Evolutionary conservation across 1,284 basidiomycete species (phyloP).

Genomic region (Marasmius oreades): DNA sequence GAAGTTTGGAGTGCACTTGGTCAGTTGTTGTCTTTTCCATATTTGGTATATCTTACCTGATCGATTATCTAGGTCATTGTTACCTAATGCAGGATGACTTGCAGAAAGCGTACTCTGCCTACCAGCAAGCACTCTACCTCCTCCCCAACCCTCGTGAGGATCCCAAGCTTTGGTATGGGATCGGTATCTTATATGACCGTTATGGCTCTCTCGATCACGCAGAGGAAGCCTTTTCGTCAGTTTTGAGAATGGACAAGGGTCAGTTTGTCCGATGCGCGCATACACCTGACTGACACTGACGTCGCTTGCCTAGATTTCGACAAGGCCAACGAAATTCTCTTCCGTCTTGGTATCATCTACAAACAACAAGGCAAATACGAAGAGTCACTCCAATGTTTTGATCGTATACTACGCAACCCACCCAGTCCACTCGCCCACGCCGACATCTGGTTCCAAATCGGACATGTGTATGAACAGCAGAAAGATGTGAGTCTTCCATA

Average conservation of each 20-base stretch:
- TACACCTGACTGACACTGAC: conserved; percentile 9
- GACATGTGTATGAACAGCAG: conserved; percentile 97
- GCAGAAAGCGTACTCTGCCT: conserved; percentile 97
- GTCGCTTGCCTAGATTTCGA: conserved; percentile 81
- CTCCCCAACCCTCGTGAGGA: conserved; percentile 97
- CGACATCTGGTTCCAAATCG: conserved; percentile 99
- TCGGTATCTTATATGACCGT: conserved; percentile 97
- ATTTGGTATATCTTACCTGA: conserved; percentile 15
- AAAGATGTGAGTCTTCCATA: conserved; percentile 69
- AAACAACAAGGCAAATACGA: conserved; percentile 96
- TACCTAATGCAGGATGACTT: conserved; percentile 99
- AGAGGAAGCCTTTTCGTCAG: conserved; percentile 96
- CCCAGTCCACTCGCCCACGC: conserved; percentile 94
- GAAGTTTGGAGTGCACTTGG: conserved; percentile 94
- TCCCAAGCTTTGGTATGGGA: conserved; percentile 99
- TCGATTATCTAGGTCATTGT: conserved; percentile 84
- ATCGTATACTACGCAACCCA: conserved; percentile 93
- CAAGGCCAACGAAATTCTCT: conserved; percentile 98
- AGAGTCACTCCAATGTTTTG: conserved; percentile 87
- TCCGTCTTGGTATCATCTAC: conserved; percentile 98
- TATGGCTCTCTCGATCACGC: conserved; percentile 98
- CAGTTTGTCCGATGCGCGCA: conserved; percentile 18
- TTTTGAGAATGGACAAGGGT: conserved; percentile 97
- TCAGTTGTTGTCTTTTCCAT: conserved; percentile 31
- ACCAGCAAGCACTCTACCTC: conserved; percentile 96